These are phyloP conservation scores for Scedosporium dehoogii DNA, from an alignment of 2,329 filamentous ascomycete species.

Conservation along the genomic window DNA sequence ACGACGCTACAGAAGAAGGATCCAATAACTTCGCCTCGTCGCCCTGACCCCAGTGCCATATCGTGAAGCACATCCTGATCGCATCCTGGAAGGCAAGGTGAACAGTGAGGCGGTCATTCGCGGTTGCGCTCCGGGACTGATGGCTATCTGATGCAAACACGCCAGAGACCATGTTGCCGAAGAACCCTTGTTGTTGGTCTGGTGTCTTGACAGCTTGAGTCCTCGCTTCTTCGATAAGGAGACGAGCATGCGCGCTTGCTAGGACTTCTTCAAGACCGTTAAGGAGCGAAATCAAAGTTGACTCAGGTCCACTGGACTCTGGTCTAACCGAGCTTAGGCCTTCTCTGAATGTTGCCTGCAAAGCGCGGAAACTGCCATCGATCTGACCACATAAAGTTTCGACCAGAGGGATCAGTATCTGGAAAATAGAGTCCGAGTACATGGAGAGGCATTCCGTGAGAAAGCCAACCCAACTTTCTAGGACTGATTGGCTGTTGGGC, in stretches of 20 bases:
- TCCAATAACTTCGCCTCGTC: conserved; percentile 52
- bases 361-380: conserved; percentile 56
- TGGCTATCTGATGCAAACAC: conserved; percentile 73
- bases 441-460: conserved; percentile 74
- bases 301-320: conserved; percentile 40
- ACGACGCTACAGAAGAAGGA: conserved; percentile 63
- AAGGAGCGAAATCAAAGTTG: conserved; percentile 73
- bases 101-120: conserved; percentile 87
- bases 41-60: conserved; percentile 86
- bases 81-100: conserved; percentile 95
- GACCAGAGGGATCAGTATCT: conserved; percentile 81
- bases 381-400: conserved; percentile 82
- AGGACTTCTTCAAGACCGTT: conserved; percentile 88
- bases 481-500: conserved; percentile 58
- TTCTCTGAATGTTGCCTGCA: conserved; percentile 52
- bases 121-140: conserved; percentile 72
- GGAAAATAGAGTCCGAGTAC: conserved; percentile 77
- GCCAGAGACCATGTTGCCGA: conserved; percentile 88
- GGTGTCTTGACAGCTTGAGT: conserved; percentile 63
- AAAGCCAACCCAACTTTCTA: conserved; percentile 89
- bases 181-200: conserved; percentile 77
- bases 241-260: conserved; percentile 73
- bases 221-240: conserved; percentile 66
- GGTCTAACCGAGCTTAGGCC: conserved; percentile 14
- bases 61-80: conserved; percentile 80